Evolutionary conservation across 306 rosid genomes (phyloP).

Genomic region (Citrullus mucosospermus): DNA sequence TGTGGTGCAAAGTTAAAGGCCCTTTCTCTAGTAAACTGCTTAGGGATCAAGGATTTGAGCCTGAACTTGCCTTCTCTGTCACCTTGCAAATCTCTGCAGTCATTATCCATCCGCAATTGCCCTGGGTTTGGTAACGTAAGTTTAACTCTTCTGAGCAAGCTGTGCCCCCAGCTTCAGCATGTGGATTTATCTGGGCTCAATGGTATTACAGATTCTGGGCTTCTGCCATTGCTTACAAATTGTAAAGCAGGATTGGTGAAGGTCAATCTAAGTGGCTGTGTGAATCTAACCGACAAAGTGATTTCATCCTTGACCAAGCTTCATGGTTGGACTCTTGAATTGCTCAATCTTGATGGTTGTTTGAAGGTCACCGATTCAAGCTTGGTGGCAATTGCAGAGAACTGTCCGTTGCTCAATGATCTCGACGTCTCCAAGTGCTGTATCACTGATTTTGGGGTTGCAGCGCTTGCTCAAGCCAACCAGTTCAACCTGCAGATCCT

Average conservation of each 20-base stretch:
- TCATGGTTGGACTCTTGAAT: slow-evolving; percentile 63
- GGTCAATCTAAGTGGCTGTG: slow-evolving; percentile 63
- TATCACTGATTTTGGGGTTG: slow-evolving; percentile 61
- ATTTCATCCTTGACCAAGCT: slow-evolving; percentile 40
- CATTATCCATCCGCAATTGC: slow-evolving; percentile 55
- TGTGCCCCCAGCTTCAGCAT: slow-evolving; percentile 61
- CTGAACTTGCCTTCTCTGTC: slow-evolving; percentile 29
- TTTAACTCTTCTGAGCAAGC: slow-evolving; percentile 46
- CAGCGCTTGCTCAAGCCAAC: slow-evolving; percentile 38
- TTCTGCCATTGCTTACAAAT: slow-evolving; percentile 39
- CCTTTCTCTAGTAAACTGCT: slow-evolving; percentile 56
- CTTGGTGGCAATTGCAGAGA: slow-evolving; percentile 49
- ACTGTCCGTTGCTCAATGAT: slow-evolving; percentile 51
- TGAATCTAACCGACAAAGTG: slow-evolving; percentile 51
- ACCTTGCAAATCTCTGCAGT: slow-evolving; percentile 39
- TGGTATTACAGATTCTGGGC: slow-evolving; percentile 62
- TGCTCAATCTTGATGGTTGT: slow-evolving; percentile 67
- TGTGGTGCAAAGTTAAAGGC: slow-evolving; percentile 64
- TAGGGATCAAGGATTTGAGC: slow-evolving; percentile 58
- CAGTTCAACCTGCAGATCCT: slow-evolving; percentile 52
- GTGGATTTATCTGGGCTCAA: slow-evolving; percentile 59
- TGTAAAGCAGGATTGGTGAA: slow-evolving; percentile 60
- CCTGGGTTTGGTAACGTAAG: slow-evolving; percentile 70
- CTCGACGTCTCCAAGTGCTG: slow-evolving; percentile 65
- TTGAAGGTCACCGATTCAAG: slow-evolving; percentile 39